Evolutionary conservation across 2,329 filamentous ascomycete genomes (phyloP).

Genomic region (Exophiala mesophila): DNA sequence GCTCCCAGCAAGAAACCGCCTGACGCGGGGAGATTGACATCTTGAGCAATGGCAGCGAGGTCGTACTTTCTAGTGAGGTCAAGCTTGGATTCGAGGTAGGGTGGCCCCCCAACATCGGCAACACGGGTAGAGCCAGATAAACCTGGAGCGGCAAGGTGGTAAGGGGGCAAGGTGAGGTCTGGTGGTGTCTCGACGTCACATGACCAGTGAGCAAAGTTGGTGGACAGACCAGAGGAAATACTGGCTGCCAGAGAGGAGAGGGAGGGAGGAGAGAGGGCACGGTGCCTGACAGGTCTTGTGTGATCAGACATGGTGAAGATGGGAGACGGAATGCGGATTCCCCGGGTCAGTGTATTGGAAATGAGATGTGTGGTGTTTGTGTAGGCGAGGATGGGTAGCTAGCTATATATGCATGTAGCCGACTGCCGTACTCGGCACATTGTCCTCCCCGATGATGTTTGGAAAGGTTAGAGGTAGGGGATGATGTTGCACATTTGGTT

Average conservation of each 20-base stretch:
- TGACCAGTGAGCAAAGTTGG: background rate
- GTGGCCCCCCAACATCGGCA: constrained; percentile 43
- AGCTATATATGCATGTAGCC: no score
- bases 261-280: background rate
- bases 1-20: constrained; percentile 39
- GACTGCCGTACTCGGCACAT: no score
- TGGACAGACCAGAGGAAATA: background rate
- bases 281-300: background rate
- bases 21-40: constrained; percentile 35
- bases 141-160: constrained; percentile 37
- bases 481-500: no score
- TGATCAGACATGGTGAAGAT: no score
- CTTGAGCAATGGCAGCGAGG: constrained; percentile 29
- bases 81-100: constrained; percentile 38
- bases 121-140: constrained; percentile 38
- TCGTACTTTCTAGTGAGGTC: constrained; percentile 34
- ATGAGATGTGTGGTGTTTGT: no score
- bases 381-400: no score
- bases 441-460: no score
- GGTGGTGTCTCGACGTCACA: constrained; percentile 13
- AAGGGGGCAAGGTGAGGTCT: constrained; percentile 37
- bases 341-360: no score
- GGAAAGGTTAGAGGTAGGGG: no score
- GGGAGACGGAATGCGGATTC: no score
- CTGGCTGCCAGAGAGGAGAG: background rate